phyloP scores from a whole-genome alignment of 23 red algal genomes.

The Gracilaria gracilis region DNA sequence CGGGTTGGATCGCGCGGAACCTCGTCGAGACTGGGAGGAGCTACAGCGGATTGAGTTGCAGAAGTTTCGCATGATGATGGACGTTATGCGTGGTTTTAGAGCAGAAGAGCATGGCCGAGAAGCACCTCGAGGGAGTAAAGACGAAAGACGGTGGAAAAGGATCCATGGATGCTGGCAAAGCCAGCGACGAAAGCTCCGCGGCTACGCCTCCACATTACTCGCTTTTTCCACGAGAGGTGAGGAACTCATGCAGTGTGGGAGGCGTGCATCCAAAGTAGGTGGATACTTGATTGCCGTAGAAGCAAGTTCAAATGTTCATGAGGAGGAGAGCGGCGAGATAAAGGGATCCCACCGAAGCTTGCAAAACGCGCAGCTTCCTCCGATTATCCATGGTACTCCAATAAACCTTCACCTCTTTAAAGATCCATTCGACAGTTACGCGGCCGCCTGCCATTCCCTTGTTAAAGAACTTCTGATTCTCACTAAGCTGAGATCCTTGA shows the following conservation, averaged over 20 bases:
- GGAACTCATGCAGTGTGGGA: neutral
- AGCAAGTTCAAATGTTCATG: neutral
- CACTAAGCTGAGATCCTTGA: constrained; percentile 4
- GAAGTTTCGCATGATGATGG: neutral
- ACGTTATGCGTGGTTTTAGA: neutral
- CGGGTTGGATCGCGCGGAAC: neutral
- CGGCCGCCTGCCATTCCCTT: neutral
- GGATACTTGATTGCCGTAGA: constrained; percentile 30
- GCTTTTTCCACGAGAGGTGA: neutral
- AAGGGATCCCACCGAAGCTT: neutral
- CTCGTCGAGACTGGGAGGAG: neutral
- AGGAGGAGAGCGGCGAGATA: neutral
- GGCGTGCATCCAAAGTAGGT: neutral
- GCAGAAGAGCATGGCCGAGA: neutral
- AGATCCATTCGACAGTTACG: constrained; percentile 22
- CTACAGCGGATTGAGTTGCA: neutral
- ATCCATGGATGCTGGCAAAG: too few relatives aligned
- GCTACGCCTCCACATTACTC: too few relatives aligned
- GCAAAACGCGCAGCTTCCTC: constrained; percentile 18
- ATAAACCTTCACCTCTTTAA: constrained; percentile 22
- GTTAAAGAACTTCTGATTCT: constrained; percentile 12
- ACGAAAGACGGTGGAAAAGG: too few relatives aligned
- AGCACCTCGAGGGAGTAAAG: too few relatives aligned
- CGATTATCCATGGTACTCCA: constrained; percentile 7
- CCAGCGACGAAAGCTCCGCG: too few relatives aligned